Conservation (phyloP, 2,329 filamentous ascomycete genomes). For the Phoma sp. region DNA sequence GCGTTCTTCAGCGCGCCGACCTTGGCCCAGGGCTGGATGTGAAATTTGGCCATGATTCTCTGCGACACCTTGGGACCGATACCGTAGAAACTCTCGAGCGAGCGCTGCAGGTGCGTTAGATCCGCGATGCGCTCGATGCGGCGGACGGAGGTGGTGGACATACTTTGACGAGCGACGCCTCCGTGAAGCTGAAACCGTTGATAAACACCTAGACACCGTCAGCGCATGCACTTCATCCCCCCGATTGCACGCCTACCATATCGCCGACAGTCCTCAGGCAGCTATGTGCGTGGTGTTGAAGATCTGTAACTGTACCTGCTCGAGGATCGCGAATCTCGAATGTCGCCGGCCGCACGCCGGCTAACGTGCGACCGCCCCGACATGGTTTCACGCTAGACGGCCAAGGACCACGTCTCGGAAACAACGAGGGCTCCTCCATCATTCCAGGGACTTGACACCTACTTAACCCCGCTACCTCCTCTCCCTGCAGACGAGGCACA, state of each 20-base stretch:
- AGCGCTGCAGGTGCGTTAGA: slow-evolving; percentile 58
- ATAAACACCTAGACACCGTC: slow-evolving; percentile 72
- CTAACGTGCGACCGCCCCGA: slow-evolving; percentile 23
- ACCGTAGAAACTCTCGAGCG: slow-evolving; percentile 61
- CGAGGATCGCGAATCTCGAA: slow-evolving; percentile 25
- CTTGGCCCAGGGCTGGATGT: slow-evolving; percentile 83
- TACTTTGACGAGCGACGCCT: slow-evolving; percentile 83
- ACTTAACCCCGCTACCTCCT: slow-evolving; percentile 33
- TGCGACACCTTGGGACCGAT: slow-evolving; percentile 55
- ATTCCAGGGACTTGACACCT: slow-evolving; percentile 24
- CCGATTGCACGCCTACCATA: slow-evolving; percentile 33
- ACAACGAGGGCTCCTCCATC: slow-evolving; percentile 19
- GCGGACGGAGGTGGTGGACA: slow-evolving; percentile 28
- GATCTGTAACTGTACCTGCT: slow-evolving; percentile 21
- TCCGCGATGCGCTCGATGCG: slow-evolving; percentile 38
- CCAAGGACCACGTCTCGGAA: slow-evolving; percentile 45
- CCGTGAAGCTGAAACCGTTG: slow-evolving; percentile 83
- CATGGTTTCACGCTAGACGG: slow-evolving; percentile 19
- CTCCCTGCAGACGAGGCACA: slow-evolving; percentile 24
- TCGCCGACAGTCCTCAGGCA: slow-evolving; percentile 23
- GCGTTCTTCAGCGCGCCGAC: slow-evolving; percentile 76
- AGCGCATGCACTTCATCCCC: slow-evolving; percentile 11
- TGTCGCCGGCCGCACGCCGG: slow-evolving; percentile 12
- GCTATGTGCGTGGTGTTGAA: slow-evolving; percentile 24
- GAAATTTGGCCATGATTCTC: slow-evolving; percentile 84